phyloP scores from a whole-genome alignment of 164 flowering plant genomes.

The Kingdonia uniflora region DNA sequence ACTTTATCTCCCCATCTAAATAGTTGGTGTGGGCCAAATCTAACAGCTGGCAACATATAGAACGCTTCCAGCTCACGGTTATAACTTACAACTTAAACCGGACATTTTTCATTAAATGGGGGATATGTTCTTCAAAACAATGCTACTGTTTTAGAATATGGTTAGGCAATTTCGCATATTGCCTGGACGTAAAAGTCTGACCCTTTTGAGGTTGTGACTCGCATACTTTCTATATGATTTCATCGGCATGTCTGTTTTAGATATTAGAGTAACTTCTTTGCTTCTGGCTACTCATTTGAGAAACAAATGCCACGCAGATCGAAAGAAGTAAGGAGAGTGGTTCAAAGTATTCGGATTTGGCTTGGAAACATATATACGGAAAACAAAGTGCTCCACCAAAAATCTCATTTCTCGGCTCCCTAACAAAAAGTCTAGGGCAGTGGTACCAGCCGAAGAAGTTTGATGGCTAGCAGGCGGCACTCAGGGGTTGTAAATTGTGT shows the following conservation, averaged over 20 bases:
- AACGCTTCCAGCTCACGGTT: no score
- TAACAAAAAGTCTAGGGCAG: slow-evolving; percentile 52
- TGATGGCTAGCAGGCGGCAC: slow-evolving; percentile 21
- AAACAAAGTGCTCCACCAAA: slow-evolving; percentile 39
- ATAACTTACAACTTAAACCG: no score
- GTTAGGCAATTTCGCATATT: neutral
- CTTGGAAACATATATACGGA: slow-evolving; percentile 67
- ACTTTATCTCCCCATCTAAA: no score
- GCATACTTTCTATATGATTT: neutral
- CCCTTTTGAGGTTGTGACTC: neutral
- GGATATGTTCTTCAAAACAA: neutral
- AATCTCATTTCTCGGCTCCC: slow-evolving; percentile 40
- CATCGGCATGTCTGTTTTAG: neutral
- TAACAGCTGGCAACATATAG: no score
- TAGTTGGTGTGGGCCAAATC: no score
- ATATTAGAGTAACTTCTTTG: neutral
- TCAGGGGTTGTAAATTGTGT: slow-evolving; percentile 3
- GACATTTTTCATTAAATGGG: no score
- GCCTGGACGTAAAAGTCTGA: neutral
- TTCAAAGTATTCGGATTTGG: slow-evolving; percentile 57
- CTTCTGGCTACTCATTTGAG: neutral
- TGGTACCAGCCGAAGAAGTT: slow-evolving; percentile 71
- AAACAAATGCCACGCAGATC: slow-evolving; percentile 32
- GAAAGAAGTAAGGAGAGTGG: slow-evolving; percentile 52
- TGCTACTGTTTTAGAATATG: neutral